Conservation (phyloP, 352 stramenopile species). For the Globisporangium perplexum region DNA sequence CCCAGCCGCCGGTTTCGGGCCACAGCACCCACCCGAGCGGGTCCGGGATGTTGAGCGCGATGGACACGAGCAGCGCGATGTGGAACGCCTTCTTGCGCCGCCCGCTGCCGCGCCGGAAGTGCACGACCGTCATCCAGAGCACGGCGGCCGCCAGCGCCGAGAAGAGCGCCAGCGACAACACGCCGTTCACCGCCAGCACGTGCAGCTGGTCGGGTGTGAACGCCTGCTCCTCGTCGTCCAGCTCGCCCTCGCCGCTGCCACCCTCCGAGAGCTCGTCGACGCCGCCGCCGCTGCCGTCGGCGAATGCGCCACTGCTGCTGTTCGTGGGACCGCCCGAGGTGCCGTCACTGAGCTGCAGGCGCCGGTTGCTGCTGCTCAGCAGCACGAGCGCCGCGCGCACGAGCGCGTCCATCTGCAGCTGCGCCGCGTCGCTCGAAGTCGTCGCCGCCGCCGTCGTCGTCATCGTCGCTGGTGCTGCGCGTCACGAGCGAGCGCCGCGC, state of each 20-base stretch:
- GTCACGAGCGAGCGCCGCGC: too few species aligned
- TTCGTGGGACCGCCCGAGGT: not conserved
- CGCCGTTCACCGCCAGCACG: constrained; percentile 48
- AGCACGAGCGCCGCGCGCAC: constrained; percentile 11
- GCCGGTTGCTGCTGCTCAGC: constrained; percentile 5
- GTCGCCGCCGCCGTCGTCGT: too few species aligned
- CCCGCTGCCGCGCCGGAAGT: constrained; percentile 49
- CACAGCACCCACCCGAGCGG: constrained; percentile 53
- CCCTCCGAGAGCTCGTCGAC: not conserved
- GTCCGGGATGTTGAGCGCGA: constrained; percentile 61
- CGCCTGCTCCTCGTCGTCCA: constrained; percentile 8
- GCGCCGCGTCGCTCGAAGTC: not conserved
- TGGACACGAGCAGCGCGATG: constrained; percentile 54
- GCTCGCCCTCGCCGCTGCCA: not conserved
- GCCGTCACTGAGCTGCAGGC: not conserved
- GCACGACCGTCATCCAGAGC: constrained; percentile 54
- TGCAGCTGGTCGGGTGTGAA: constrained; percentile 32
- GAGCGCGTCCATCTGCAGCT: constrained; percentile 15
- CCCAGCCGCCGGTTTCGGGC: constrained; percentile 56
- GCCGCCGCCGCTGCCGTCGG: not conserved
- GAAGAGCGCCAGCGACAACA: constrained; percentile 60
- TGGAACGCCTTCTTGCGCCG: constrained; percentile 68
- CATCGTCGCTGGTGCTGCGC: too few species aligned
- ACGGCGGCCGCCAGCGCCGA: constrained; percentile 45
- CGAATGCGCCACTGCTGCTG: constrained; percentile 9